phyloP scores from a whole-genome alignment of 1,284 basidiomycete genomes.

The Inonotus hispidus region DNA sequence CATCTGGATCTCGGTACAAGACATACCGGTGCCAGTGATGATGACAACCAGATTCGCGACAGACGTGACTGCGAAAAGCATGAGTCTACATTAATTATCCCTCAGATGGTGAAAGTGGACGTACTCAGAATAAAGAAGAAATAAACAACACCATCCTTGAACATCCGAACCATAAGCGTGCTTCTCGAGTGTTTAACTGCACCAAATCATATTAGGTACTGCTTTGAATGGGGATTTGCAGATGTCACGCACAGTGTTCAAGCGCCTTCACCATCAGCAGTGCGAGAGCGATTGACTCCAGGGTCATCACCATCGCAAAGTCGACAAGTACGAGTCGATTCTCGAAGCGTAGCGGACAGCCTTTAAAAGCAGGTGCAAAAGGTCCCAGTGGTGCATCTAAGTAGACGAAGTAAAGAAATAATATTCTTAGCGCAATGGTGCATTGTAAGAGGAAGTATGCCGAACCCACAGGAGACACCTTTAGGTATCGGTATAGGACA shows the following conservation, averaged over 20 bases:
- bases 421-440: too few species aligned
- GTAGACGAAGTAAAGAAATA: too few species aligned
- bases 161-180: slow-evolving; percentile 16
- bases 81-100: neutral
- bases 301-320: slow-evolving; percentile 9
- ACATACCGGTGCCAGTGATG: slow-evolving; percentile 14
- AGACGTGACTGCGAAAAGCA: slow-evolving; percentile 1
- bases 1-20: neutral
- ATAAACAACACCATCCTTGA: slow-evolving; percentile 15
- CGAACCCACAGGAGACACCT: slow-evolving; percentile 10
- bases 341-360: slow-evolving; percentile 10
- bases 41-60: slow-evolving; percentile 12
- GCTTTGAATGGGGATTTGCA: neutral
- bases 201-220: neutral
- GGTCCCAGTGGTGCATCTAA: neutral
- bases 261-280: slow-evolving; percentile 14
- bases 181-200: slow-evolving; percentile 12
- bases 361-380: neutral
- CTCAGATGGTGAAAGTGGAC: neutral
- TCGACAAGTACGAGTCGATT: slow-evolving; percentile 11
- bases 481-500: slow-evolving; percentile 7
- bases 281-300: slow-evolving; percentile 6
- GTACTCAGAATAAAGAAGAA: slow-evolving; percentile 13
- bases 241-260: slow-evolving; percentile 7
- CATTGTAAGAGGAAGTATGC: neutral